These are phyloP conservation scores for Babesia gibsoni DNA, from an alignment of 169 alveolate genomes.

Conservation along the genomic window DNA sequence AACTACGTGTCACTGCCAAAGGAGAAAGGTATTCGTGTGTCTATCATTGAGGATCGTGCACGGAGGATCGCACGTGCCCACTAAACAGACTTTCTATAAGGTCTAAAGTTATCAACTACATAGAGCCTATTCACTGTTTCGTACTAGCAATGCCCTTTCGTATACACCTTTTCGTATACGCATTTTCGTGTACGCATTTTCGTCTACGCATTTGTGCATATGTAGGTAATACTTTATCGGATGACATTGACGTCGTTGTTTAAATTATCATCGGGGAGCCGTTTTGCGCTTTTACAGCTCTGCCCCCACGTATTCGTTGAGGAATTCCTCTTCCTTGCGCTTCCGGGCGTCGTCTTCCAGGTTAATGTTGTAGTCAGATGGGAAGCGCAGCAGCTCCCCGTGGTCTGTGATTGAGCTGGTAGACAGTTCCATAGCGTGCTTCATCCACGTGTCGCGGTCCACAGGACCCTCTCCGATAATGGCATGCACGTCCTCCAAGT, in stretches of 20 bases:
- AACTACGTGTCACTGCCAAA: slow-evolving; percentile 91
- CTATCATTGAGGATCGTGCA: slow-evolving; percentile 88
- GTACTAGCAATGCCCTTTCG: background rate
- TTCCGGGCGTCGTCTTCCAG: slow-evolving; percentile 42
- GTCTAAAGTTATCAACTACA: background rate
- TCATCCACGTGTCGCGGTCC: slow-evolving; percentile 66
- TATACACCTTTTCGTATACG: background rate
- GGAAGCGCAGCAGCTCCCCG: slow-evolving; percentile 70
- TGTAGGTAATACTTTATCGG: background rate
- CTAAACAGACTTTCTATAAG: slow-evolving; percentile 9
- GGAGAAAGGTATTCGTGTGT: slow-evolving; percentile 89
- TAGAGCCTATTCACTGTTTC: background rate
- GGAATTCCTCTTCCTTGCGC: slow-evolving; percentile 21
- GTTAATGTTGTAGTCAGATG: slow-evolving; percentile 69
- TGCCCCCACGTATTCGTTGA: background rate
- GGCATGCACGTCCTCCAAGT: slow-evolving; percentile 55
- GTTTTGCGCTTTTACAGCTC: slow-evolving; percentile 10
- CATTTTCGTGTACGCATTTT: background rate
- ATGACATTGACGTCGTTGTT: too few species aligned
- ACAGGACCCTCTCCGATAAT: slow-evolving; percentile 57
- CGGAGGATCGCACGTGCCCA: slow-evolving; percentile 73
- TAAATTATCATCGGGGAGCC: background rate
- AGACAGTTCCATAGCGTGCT: slow-evolving; percentile 66
- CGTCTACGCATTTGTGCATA: background rate
- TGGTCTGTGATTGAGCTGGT: slow-evolving; percentile 72